These are phyloP conservation scores for Backusella sp. DNA, from an alignment of 192 early-diverging fungal species.

Conservation along the genomic window DNA sequence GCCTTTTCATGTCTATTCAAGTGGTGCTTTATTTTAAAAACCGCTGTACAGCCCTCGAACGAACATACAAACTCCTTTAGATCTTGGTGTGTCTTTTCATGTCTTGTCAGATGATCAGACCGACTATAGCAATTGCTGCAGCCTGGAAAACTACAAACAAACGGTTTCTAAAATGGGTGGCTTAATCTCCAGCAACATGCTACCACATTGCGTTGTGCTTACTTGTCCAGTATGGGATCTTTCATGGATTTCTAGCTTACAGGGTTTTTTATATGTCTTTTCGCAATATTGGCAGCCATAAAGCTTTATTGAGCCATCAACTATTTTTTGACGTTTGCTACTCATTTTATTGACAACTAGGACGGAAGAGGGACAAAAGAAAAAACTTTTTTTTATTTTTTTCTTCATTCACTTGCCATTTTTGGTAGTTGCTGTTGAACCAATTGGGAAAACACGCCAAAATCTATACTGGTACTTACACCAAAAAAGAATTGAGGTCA, in stretches of 20 bases:
- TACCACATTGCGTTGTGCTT: not conserved
- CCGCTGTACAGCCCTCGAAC: not conserved
- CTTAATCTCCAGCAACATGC: not conserved
- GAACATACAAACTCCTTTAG: conserved; percentile 3
- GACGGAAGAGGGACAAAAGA: not conserved
- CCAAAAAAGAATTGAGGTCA: too few relatives aligned
- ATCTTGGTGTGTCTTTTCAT: not conserved
- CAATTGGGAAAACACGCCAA: too few relatives aligned
- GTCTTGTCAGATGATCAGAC: conserved; percentile 3
- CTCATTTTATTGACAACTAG: not conserved
- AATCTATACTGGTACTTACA: too few relatives aligned
- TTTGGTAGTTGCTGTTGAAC: too few relatives aligned
- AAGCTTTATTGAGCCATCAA: not conserved
- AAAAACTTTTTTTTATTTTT: not conserved
- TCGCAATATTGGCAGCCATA: not conserved
- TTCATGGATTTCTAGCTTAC: not conserved
- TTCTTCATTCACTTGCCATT: too few relatives aligned
- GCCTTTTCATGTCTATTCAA: conserved; percentile 1
- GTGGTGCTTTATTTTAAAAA: conserved; percentile 8
- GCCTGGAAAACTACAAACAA: not conserved
- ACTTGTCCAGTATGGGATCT: conserved; percentile 11
- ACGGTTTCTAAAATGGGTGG: not conserved
- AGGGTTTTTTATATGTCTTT: not conserved
- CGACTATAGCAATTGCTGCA: not conserved
- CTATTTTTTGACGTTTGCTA: not conserved